Evolutionary conservation across 345 rosid genomes (phyloP), one percentile per base, ranked within the genome.

Genomic region (Acer saccharum): DNA sequence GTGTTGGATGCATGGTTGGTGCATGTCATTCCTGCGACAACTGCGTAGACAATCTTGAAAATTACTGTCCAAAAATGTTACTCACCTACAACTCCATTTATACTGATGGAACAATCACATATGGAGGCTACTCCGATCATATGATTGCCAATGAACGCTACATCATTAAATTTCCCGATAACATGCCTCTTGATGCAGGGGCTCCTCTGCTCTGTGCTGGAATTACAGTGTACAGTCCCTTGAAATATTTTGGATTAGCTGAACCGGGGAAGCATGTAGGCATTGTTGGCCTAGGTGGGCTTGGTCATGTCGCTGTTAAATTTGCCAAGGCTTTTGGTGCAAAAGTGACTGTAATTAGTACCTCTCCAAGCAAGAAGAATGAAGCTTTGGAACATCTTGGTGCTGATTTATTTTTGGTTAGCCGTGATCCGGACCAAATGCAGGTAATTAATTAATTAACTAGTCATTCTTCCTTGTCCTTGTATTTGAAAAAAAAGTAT

Each of bases 191-290:
- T 4, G 93, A 88, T 3, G 76, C 86, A 2, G 83, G 77, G 8
- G 97, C 95, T 1, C 95, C 94, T 4, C 79, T 92, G 44, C 88
- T 92, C 1, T 92, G 97, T 65, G 93, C 91, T 7, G 97, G 94
- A 18, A 89, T 90, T 76, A 90, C 92, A 0, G 89, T 92, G 23
- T 90, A 90, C 21, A 90, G 93, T 77, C 91, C 97, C 0, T 80
- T 93, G 86, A 89, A 72, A 69, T 85, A 88, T 32, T 90, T 68
- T 17, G 86, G 84, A 6, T 74, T 89, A 1, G 84, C 78, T 0
- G 76, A 83, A 65, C 72, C 78, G 0, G 88, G 88, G 1, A 50
- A 71, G 75, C 88, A 84, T 48, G n/a, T 86, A 0, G 88, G 88
- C 3, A 75, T 86, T 25, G 91, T 84, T 20, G 89, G 91, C 18